These are phyloP conservation scores for Eucalyptus melliodora DNA, from an alignment of 345 rosid species.

Conservation along the genomic window DNA sequence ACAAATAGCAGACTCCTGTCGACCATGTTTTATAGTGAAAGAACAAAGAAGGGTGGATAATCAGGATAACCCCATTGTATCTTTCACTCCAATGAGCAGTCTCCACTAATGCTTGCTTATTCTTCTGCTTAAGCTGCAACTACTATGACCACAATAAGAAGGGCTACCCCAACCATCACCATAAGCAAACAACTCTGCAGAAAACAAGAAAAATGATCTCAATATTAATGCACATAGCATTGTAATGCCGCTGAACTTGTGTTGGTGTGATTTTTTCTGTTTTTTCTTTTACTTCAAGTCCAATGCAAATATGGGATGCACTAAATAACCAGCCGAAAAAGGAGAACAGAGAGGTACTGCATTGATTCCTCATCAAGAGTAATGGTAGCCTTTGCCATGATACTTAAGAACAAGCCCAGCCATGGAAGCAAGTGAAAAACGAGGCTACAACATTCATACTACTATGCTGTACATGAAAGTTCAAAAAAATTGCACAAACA, in stretches of 20 bases:
- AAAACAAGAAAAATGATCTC: not conserved
- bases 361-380: not conserved
- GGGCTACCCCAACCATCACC: slow-evolving; percentile 77
- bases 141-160: slow-evolving; percentile 69
- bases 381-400: not conserved
- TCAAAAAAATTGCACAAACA: not conserved
- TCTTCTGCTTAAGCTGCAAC: slow-evolving; percentile 38
- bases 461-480: not conserved
- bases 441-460: not conserved
- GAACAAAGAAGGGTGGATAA: not conserved
- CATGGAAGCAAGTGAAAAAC: not conserved
- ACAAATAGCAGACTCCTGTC: not conserved
- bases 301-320: not conserved
- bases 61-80: not conserved
- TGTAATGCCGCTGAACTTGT: not conserved
- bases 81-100: not conserved
- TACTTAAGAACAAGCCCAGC: not conserved
- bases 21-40: not conserved
- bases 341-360: not conserved
- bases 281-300: not conserved
- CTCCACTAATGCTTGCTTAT: not conserved
- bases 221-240: not conserved
- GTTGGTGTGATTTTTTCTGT: not conserved
- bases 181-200: slow-evolving; percentile 74
- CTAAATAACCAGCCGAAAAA: not conserved